Evolutionary conservation across 257 asterid species (phyloP).

Genomic region (Handroanthus guayacan): DNA sequence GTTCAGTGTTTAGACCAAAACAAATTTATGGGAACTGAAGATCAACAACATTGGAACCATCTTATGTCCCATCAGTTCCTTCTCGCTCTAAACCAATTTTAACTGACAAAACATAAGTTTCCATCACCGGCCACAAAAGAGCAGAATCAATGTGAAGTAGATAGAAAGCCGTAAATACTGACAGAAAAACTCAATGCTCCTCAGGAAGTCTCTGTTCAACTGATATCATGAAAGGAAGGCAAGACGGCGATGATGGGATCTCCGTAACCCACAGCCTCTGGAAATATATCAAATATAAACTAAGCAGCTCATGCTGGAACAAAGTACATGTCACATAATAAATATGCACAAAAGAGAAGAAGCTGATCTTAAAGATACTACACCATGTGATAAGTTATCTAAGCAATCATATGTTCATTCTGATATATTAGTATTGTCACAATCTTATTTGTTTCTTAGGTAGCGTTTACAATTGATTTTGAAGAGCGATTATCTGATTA

Average conservation of each 20-base stretch:
- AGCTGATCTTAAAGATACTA: no score
- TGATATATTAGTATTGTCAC: no score
- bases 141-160: constrained; percentile 8
- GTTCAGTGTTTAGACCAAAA: no score
- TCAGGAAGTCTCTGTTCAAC: constrained; percentile 33
- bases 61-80: constrained; percentile 16
- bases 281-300: constrained; percentile 3
- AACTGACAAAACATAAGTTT: constrained; percentile 25
- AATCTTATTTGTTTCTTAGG: no score
- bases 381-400: no score
- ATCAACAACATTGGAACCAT: neutral
- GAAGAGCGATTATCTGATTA: no score
- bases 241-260: constrained; percentile 46
- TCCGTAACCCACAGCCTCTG: constrained; percentile 58
- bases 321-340: no score
- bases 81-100: constrained; percentile 23
- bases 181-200: constrained; percentile 21
- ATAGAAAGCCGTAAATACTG: constrained; percentile 3
- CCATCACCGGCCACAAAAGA: constrained; percentile 19
- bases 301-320: neutral
- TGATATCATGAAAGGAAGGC: constrained; percentile 50
- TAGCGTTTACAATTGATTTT: no score
- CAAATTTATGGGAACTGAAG: neutral
- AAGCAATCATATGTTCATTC: no score
- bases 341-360: no score